Base-by-base conservation (phyloP, 176 grass and related monocot genomes). In the Miscanthus lutarioriparius region DNA sequence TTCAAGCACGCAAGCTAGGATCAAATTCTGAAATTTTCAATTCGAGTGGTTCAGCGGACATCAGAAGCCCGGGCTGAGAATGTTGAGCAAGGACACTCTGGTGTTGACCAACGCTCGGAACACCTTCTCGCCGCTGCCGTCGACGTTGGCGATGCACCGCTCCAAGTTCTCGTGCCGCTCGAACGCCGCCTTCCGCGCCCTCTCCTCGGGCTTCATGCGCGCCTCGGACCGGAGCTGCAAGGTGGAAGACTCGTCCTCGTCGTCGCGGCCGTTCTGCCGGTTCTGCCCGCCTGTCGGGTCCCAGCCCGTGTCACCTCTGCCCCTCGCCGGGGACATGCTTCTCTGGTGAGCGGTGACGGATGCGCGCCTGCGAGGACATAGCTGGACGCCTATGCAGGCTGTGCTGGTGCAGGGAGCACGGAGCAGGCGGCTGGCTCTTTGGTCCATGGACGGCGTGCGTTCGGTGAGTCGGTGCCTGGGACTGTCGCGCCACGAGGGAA, bases 61-160 rank as follows among this genome's bases (percentile, higher is more conserved):
- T 89, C 67, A 90, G 84, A 90, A 92, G 22, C 28, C 82, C 0
- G 92, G 87, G 69, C 82, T 95, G 7, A 95, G 76, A 6, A 95
- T 88, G 87, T 95, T 95, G 82, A 95, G 92, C 70, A 95, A 20
- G 8, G 81, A 92, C 54, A 95, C 92, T 77, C 92, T 80, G 6
- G 87, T 90, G 68, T 95, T 90, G 38, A 92, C 70, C 19, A 95
- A 28, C 6, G 67, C 78, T 11, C 87, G 83, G 64, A 85, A 95
- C 37, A 95, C 90, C 81, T 77, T 92, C 67, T 92, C 90, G 28
- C 87, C 67, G 76, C 87, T 92, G 38, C 7, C 10, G 59, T 92
- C 93, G 53, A 90, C 79, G 80, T 20, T 89, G 27, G 63, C 75
- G 39, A 95, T 81, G 90, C 87, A 92, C 11, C 84, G 82, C 28